Conservation (phyloP, 2,329 filamentous ascomycete genomes). For the Drechmeria coniospora region DNA sequence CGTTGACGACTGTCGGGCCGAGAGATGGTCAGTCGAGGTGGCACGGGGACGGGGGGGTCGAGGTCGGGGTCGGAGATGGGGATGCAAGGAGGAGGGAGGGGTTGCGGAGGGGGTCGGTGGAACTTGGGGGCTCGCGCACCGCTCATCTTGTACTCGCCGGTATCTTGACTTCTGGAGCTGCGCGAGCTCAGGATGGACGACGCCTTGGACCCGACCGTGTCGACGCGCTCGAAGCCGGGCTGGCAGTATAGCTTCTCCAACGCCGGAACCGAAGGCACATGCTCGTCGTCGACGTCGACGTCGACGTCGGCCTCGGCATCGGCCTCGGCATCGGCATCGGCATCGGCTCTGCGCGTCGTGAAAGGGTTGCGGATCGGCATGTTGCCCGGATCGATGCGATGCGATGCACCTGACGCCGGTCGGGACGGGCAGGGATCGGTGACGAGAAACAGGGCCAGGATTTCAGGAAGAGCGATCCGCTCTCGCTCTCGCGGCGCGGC, state of each 20-base stretch:
- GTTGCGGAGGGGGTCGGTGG: too few relatives aligned
- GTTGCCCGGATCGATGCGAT: constrained; percentile 6
- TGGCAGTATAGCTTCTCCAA: constrained; percentile 4
- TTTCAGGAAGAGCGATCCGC: too few relatives aligned
- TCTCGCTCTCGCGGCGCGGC: too few relatives aligned
- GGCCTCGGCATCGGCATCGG: constrained; percentile 37
- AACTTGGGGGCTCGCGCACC: too few relatives aligned
- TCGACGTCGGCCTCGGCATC: too few relatives aligned
- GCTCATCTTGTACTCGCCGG: constrained; percentile 65
- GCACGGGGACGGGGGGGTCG: too few relatives aligned
- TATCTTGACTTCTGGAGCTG: constrained; percentile 45
- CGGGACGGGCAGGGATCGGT: constrained; percentile 59
- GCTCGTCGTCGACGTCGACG: too few relatives aligned
- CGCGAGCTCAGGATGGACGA: constrained; percentile 47
- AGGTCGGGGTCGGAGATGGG: too few relatives aligned
- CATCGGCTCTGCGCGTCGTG: constrained; percentile 40
- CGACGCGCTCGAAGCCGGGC: constrained; percentile 42
- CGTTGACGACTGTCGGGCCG: constrained; percentile 62
- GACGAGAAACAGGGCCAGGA: constrained; percentile 44
- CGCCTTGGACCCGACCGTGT: constrained; percentile 46
- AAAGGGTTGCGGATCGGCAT: constrained; percentile 68
- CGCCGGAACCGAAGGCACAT: too few relatives aligned
- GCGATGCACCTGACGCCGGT: constrained; percentile 12
- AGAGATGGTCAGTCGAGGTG: constrained; percentile 9
- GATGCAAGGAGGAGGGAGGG: neutral